Evolutionary conservation across 345 rosid genomes (phyloP).

Genomic region (Bretschneidera sinensis): DNA sequence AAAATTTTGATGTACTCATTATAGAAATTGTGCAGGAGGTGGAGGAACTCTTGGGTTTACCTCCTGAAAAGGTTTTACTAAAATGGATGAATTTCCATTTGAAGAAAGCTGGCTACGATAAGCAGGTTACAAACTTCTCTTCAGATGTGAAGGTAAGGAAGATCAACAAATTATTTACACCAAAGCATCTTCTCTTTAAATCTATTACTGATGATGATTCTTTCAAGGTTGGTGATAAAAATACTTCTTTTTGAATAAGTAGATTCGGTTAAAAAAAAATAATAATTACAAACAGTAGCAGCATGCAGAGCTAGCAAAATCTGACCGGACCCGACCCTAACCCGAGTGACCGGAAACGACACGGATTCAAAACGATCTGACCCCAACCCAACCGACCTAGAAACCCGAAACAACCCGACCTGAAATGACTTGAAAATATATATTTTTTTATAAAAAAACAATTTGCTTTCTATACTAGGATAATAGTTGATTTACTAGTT

Average conservation of each 20-base stretch:
- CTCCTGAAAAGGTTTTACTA: slow-evolving; percentile 91
- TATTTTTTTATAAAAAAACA: too few relatives aligned
- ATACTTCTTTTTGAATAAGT: not conserved
- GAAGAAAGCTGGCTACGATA: slow-evolving; percentile 85
- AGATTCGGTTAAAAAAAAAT: not conserved
- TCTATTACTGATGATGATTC: not conserved
- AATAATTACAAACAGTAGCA: too few relatives aligned
- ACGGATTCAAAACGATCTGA: too few relatives aligned
- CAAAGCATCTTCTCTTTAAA: slow-evolving; percentile 9
- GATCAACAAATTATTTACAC: slow-evolving; percentile 4
- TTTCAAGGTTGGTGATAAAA: slow-evolving; percentile 12
- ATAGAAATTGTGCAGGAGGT: slow-evolving; percentile 56
- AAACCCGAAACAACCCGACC: too few relatives aligned
- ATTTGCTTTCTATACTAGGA: too few relatives aligned
- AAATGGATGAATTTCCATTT: slow-evolving; percentile 99
- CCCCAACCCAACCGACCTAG: too few relatives aligned
- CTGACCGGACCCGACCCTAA: too few relatives aligned
- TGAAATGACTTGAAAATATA: too few relatives aligned
- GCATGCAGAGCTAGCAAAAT: too few relatives aligned
- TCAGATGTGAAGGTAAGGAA: slow-evolving; percentile 84
- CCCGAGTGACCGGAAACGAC: too few relatives aligned
- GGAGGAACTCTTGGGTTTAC: slow-evolving; percentile 87
- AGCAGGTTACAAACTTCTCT: slow-evolving; percentile 91
- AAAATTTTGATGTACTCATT: slow-evolving; percentile 10
- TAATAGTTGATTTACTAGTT: too few relatives aligned